phyloP scores from a whole-genome alignment of 495 filamentous ascomycete genomes.

The Umbilicaria muhlenbergii region DNA sequence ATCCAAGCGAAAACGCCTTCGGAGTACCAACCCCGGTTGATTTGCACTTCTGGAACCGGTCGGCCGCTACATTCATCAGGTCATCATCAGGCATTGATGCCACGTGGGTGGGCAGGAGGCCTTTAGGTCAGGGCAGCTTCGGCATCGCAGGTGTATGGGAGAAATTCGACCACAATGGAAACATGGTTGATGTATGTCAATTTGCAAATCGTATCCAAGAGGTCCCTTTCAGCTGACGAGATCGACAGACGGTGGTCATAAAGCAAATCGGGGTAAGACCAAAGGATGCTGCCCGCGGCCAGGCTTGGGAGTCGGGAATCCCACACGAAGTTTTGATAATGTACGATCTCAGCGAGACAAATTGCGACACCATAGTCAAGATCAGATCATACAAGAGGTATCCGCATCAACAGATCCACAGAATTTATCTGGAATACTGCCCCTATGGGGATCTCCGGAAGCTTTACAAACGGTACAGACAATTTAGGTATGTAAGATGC shows the following conservation, averaged over 20 bases:
- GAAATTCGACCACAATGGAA: not conserved
- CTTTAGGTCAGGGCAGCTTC: constrained; percentile 2
- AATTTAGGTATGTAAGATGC: not conserved
- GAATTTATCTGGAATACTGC: constrained; percentile 9
- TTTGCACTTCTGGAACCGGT: no score
- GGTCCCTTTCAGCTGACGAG: not conserved
- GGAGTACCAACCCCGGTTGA: no score
- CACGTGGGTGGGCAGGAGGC: constrained; percentile 2
- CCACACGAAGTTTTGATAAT: constrained; percentile 4
- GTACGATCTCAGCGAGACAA: not conserved
- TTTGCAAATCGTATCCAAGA: not conserved
- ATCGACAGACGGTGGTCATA: constrained; percentile 3
- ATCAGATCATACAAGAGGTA: constrained; percentile 3
- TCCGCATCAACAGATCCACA: not conserved
- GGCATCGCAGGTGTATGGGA: constrained; percentile 5
- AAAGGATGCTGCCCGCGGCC: not conserved
- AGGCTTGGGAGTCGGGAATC: not conserved
- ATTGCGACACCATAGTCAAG: not conserved
- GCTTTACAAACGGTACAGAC: constrained; percentile 1
- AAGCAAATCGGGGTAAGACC: constrained; percentile 2
- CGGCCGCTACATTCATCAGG: not conserved
- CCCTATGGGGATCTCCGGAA: constrained; percentile 4
- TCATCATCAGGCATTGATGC: not conserved
- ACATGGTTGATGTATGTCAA: constrained; percentile 5
- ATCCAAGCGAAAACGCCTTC: no score